phyloP scores from a whole-genome alignment of 495 filamentous ascomycete genomes.

The Penicillium paradoxum region DNA sequence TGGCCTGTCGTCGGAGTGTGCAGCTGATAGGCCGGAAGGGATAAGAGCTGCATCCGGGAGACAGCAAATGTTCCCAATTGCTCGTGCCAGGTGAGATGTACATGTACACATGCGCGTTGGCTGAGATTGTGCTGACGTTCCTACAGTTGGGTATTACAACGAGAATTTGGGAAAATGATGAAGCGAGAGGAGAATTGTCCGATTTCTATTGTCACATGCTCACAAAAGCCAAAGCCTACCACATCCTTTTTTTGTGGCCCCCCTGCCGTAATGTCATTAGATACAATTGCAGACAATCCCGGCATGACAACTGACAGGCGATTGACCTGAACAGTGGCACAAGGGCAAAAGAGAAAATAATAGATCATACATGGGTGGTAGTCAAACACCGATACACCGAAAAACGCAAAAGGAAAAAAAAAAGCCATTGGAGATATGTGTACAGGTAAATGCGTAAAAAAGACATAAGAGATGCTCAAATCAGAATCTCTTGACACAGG shows the following conservation, averaged over 20 bases:
- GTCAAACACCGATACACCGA: slow-evolving; percentile 40
- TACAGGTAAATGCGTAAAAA: slow-evolving; percentile 39
- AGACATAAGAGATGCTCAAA: slow-evolving; percentile 18
- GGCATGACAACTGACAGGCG: slow-evolving; percentile 18
- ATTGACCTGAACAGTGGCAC: slow-evolving; percentile 20
- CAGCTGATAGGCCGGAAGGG: slow-evolving; percentile 1
- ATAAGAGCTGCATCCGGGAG: neutral
- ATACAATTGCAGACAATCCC: slow-evolving; percentile 42
- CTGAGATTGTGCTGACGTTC: neutral
- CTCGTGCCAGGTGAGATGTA: neutral
- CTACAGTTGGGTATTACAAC: slow-evolving; percentile 3
- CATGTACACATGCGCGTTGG: slow-evolving; percentile 2
- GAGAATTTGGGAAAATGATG: slow-evolving; percentile 4
- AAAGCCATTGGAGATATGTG: slow-evolving; percentile 34
- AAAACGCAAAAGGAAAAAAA: slow-evolving; percentile 24
- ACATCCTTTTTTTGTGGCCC: slow-evolving; percentile 39
- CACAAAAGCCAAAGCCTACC: slow-evolving; percentile 36
- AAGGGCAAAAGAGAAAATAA: slow-evolving; percentile 33
- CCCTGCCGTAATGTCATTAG: slow-evolving; percentile 45
- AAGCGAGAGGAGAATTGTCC: slow-evolving; percentile 47
- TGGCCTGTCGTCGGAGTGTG: neutral
- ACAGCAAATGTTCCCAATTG: neutral
- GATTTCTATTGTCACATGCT: slow-evolving; percentile 46
- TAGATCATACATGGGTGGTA: slow-evolving; percentile 25
- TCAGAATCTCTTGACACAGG: slow-evolving; percentile 25